Percentiles rank a stretch among this genome's conserved stretches.
Evolutionary conservation across 2,329 filamentous ascomycete genomes (phyloP).

Genomic region (Calonectria multiphialidica): DNA sequence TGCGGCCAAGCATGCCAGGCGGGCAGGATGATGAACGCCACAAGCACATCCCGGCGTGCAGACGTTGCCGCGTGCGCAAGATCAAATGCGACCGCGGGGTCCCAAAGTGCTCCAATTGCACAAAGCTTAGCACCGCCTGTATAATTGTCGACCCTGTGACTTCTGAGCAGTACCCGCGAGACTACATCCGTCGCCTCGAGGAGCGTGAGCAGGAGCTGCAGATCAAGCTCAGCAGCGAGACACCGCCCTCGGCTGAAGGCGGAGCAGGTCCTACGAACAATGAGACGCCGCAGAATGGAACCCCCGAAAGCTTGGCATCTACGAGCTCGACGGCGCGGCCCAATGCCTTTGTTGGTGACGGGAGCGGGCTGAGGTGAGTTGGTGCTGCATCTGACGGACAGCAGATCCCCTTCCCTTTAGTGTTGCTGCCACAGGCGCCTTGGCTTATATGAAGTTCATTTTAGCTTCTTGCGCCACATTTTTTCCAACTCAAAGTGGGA

Average conservation of each 20-base stretch:
- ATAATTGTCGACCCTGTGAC: slow-evolving; percentile 31
- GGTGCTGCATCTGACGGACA: background rate
- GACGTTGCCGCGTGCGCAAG: slow-evolving; percentile 83
- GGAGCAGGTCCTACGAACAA: background rate
- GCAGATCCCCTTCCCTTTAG: too few relatives aligned
- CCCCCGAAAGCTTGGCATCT: slow-evolving; percentile 15
- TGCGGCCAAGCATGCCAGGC: slow-evolving; percentile 1
- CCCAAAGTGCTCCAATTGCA: slow-evolving; percentile 83
- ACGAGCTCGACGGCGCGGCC: slow-evolving; percentile 13
- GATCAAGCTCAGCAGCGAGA: background rate
- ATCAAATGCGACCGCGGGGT: slow-evolving; percentile 82
- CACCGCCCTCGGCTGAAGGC: background rate
- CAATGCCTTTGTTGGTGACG: slow-evolving; percentile 28
- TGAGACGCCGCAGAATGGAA: slow-evolving; percentile 4
- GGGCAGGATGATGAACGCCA: slow-evolving; percentile 13
- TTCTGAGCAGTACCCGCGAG: slow-evolving; percentile 26
- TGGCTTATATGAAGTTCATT: background rate
- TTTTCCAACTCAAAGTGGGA: slow-evolving; percentile 29
- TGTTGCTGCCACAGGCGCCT: too few relatives aligned
- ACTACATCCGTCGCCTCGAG: slow-evolving; percentile 28
- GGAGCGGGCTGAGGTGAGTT: slow-evolving; percentile 23
- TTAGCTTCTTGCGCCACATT: slow-evolving; percentile 25
- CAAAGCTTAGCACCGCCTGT: slow-evolving; percentile 77
- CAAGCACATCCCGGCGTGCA: slow-evolving; percentile 66
- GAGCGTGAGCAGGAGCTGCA: slow-evolving; percentile 26